phyloP scores from a whole-genome alignment of 2,329 filamentous ascomycete species.

The Pseudogymnoascus sp. region DNA sequence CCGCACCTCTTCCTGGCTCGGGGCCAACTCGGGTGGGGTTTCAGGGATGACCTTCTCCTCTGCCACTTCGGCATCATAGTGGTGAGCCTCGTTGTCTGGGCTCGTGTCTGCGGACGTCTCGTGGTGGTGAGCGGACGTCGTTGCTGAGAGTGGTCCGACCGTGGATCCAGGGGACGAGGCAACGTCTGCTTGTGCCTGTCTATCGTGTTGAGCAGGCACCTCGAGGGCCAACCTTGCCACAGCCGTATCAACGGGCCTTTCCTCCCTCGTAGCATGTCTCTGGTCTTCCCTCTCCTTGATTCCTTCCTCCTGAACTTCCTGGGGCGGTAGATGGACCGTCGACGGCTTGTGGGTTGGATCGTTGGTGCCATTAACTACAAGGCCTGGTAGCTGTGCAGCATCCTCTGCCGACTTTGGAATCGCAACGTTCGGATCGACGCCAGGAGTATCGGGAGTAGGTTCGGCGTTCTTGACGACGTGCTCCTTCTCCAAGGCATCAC shows the following conservation, averaged over 20 bases:
- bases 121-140: conserved; percentile 57
- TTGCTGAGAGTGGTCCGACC: conserved; percentile 58
- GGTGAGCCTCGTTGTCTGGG: conserved; percentile 58
- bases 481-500: conserved; percentile 21
- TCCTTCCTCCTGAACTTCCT: conserved; percentile 41
- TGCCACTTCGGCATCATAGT: conserved; percentile 42
- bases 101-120: conserved; percentile 67
- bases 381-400: conserved; percentile 24
- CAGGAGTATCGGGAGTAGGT: conserved; percentile 25
- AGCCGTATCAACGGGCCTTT: not conserved
- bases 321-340: conserved; percentile 39
- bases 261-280: conserved; percentile 16
- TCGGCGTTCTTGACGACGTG: conserved; percentile 21
- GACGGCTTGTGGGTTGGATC: conserved; percentile 23
- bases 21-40: conserved; percentile 27
- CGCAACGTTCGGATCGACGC: conserved; percentile 25
- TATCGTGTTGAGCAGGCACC: conserved; percentile 1
- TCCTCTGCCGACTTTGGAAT: conserved; percentile 30
- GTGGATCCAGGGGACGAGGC: conserved; percentile 57
- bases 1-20: conserved; percentile 23
- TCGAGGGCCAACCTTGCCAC: not conserved
- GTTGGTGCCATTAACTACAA: conserved; percentile 19
- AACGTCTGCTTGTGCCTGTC: conserved; percentile 32
- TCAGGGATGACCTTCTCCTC: conserved; percentile 38
- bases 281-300: conserved; percentile 25